These are phyloP conservation scores for Fonsecaea pugnacius DNA, from an alignment of 2,329 filamentous ascomycete species.

Conservation along the genomic window DNA sequence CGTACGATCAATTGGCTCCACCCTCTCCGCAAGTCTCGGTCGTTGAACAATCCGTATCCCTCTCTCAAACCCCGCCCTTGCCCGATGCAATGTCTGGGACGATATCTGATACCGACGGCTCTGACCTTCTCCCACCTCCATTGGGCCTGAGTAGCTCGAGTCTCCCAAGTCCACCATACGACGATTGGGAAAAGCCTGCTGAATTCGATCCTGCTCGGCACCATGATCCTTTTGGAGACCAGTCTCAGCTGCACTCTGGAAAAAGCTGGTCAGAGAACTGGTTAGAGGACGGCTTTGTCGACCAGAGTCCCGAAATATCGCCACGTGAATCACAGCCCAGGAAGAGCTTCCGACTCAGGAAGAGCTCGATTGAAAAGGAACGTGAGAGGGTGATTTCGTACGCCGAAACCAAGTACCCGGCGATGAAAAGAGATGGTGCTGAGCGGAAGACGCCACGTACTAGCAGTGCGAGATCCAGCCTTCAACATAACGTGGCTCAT, in stretches of 20 bases:
- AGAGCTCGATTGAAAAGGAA: conserved; percentile 12
- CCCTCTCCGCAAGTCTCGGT: conserved; percentile 31
- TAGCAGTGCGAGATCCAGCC: conserved; percentile 24
- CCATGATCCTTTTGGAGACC: background rate
- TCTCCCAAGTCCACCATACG: conserved; percentile 25
- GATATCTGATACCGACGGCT: conserved; percentile 28
- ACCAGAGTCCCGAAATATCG: conserved; percentile 15
- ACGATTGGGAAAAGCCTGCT: conserved; percentile 23
- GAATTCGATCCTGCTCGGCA: conserved; percentile 9
- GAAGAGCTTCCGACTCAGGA: conserved; percentile 10
- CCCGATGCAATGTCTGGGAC: conserved; percentile 32
- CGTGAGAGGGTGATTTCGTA: conserved; percentile 40
- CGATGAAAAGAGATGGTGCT: conserved; percentile 13
- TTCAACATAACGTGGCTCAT: conserved; percentile 29
- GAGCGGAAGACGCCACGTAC: conserved; percentile 12
- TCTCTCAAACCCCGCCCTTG: conserved; percentile 30
- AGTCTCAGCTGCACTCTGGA: background rate
- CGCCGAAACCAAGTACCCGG: conserved; percentile 23
- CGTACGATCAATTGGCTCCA: conserved; percentile 29
- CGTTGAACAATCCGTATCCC: conserved; percentile 23
- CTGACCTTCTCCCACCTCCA: conserved; percentile 29
- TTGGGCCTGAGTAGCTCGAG: conserved; percentile 23
- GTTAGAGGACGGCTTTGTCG: conserved; percentile 24
- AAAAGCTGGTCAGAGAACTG: conserved; percentile 24
- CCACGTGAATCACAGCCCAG: background rate